These are phyloP conservation scores for Porpolomopsis calyptriformis DNA, from an alignment of 768 basidiomycete species.

Conservation along the genomic window DNA sequence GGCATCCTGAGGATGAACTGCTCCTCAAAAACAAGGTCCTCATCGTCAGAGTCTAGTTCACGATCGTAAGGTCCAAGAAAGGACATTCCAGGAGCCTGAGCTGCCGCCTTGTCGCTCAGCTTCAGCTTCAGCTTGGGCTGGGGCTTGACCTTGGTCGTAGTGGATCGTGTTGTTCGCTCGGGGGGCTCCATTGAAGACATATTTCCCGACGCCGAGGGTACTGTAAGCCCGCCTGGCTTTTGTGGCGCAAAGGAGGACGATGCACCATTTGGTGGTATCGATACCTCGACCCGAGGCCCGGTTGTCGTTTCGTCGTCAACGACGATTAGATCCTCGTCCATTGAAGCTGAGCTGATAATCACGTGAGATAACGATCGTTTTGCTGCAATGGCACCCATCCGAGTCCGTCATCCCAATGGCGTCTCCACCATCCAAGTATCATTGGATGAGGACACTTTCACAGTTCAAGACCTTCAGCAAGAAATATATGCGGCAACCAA, in stretches of 20 bases:
- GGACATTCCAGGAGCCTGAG: constrained; percentile 74
- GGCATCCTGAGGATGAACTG: constrained; percentile 91
- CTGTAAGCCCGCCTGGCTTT: background rate
- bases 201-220: background rate
- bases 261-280: background rate
- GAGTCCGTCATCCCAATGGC: constrained; percentile 79
- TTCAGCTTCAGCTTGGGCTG: constrained; percentile 83
- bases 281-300: background rate
- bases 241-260: background rate
- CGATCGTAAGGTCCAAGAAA: constrained; percentile 89
- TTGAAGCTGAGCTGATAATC: background rate
- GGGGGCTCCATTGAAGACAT: constrained; percentile 11
- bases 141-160: constrained; percentile 34
- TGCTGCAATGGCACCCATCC: constrained; percentile 51
- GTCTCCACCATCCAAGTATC: constrained; percentile 67
- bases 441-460: constrained; percentile 37
- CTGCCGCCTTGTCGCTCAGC: constrained; percentile 71
- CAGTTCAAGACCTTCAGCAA: constrained; percentile 68
- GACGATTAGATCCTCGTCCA: constrained; percentile 2
- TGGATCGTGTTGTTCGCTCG: constrained; percentile 52
- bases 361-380: background rate
- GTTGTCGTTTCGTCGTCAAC: constrained; percentile 1
- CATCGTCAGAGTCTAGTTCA: constrained; percentile 91
- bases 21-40: constrained; percentile 92
- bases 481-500: constrained; percentile 55